Evolutionary conservation across 1,284 basidiomycete genomes (phyloP).

Genomic region (Sanghuangporus baumii): DNA sequence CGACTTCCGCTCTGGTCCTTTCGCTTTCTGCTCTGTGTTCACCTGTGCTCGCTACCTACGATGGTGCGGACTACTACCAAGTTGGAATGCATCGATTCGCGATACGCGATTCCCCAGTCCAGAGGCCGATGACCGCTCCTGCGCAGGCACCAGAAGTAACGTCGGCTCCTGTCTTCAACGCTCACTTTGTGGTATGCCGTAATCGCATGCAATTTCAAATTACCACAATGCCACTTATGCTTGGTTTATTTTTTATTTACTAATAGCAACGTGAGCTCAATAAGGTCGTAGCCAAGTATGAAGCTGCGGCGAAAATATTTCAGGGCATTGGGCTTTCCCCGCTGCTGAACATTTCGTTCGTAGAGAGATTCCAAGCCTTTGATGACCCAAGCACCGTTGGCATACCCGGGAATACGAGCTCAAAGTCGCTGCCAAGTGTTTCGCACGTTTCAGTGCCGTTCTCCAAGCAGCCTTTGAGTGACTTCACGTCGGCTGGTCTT

Average conservation of each 20-base stretch:
- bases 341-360: slow-evolving; percentile 25
- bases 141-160: neutral
- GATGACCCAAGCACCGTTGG: slow-evolving; percentile 18
- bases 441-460: slow-evolving; percentile 18
- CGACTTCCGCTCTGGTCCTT: neutral
- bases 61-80: slow-evolving; percentile 1
- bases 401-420: slow-evolving; percentile 4
- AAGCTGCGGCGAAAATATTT: slow-evolving; percentile 30
- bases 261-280: slow-evolving; percentile 28
- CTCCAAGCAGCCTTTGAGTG: slow-evolving; percentile 31
- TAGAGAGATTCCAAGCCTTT: slow-evolving; percentile 24
- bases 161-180: slow-evolving; percentile 10
- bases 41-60: neutral
- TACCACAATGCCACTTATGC: neutral
- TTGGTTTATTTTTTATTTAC: neutral
- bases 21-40: neutral
- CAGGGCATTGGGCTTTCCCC: slow-evolving; percentile 31
- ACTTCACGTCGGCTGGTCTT: slow-evolving; percentile 31
- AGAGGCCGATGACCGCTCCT: neutral
- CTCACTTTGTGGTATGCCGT: slow-evolving; percentile 12
- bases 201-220: neutral
- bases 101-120: slow-evolving; percentile 3
- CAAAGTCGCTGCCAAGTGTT: slow-evolving; percentile 13
- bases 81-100: slow-evolving; percentile 13
- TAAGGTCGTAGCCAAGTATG: slow-evolving; percentile 34